Percentiles rank a stretch among this genome's conserved stretches.
Evolutionary conservation across 2,329 filamentous ascomycete species (phyloP).

Genomic region (Fusarium musae): DNA sequence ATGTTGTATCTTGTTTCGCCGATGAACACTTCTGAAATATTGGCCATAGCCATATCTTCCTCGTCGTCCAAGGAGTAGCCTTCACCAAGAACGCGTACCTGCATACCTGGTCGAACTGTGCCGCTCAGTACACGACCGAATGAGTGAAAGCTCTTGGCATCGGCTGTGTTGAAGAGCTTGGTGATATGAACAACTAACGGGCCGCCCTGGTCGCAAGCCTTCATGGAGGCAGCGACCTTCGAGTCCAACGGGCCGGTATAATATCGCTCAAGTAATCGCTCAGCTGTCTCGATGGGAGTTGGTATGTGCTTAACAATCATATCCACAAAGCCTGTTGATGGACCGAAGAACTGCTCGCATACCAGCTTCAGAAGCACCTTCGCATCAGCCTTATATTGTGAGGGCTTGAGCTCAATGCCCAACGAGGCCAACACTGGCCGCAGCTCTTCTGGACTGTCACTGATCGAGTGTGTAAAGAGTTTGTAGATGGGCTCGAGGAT

Average conservation of each 20-base stretch:
- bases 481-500: slow-evolving; percentile 98
- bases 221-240: slow-evolving; percentile 82
- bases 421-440: slow-evolving; percentile 81
- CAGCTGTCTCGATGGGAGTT: slow-evolving; percentile 82
- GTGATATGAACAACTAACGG: slow-evolving; percentile 92
- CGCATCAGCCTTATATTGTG: slow-evolving; percentile 90
- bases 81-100: slow-evolving; percentile 92
- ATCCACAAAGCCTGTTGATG: slow-evolving; percentile 90
- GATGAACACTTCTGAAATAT: slow-evolving; percentile 87
- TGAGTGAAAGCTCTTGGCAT: slow-evolving; percentile 91
- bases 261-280: slow-evolving; percentile 81
- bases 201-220: slow-evolving; percentile 85
- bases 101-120: slow-evolving; percentile 81
- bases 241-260: slow-evolving; percentile 92
- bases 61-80: slow-evolving; percentile 97
- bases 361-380: slow-evolving; percentile 89
- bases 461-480: slow-evolving; percentile 93
- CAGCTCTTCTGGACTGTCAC: slow-evolving; percentile 86
- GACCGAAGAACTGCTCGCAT: slow-evolving; percentile 95
- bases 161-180: slow-evolving; percentile 89
- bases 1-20: slow-evolving; percentile 94
- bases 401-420: slow-evolving; percentile 89
- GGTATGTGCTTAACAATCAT: slow-evolving; percentile 93
- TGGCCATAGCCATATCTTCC: slow-evolving; percentile 93
- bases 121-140: slow-evolving; percentile 95